phyloP scores from a whole-genome alignment of 768 basidiomycete genomes.

The Piloderma croceum region DNA sequence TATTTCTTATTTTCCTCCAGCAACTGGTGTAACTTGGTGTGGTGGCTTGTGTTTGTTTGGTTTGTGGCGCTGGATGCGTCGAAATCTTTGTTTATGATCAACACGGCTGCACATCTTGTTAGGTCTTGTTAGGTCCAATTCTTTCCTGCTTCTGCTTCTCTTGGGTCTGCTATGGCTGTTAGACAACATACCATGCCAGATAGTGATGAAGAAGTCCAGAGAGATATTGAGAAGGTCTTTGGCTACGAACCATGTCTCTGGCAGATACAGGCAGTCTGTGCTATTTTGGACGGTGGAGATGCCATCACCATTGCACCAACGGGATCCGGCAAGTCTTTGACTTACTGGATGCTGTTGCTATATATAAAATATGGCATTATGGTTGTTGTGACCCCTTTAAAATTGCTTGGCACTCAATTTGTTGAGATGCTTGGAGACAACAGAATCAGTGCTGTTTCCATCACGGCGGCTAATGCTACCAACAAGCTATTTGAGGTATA shows the following conservation, averaged over 20 bases:
- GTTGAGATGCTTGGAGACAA: slow-evolving; percentile 1
- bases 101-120: no score
- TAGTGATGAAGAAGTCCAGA: no score
- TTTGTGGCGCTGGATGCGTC: no score
- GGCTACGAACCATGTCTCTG: slow-evolving; percentile 9
- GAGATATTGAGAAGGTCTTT: no score
- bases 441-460: slow-evolving; percentile 3
- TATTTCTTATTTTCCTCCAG: no score
- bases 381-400: slow-evolving; percentile 5
- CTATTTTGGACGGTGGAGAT: slow-evolving; percentile 2
- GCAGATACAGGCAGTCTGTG: slow-evolving; percentile 6
- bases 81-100: no score
- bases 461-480: slow-evolving; percentile 5
- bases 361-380: slow-evolving; percentile 2
- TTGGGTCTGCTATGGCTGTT: no score
- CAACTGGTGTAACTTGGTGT: no score
- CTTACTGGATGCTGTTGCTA: slow-evolving; percentile 11
- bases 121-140: no score
- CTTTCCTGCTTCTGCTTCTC: no score
- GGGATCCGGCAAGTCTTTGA: slow-evolving; percentile 9
- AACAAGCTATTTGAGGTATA: slow-evolving; percentile 3
- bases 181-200: no score
- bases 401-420: slow-evolving; percentile 11
- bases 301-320: slow-evolving; percentile 8
- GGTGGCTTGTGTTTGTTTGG: no score